Base-by-base conservation (phyloP, 345 rosid species). In the Euphorbia pulcherrima region DNA sequence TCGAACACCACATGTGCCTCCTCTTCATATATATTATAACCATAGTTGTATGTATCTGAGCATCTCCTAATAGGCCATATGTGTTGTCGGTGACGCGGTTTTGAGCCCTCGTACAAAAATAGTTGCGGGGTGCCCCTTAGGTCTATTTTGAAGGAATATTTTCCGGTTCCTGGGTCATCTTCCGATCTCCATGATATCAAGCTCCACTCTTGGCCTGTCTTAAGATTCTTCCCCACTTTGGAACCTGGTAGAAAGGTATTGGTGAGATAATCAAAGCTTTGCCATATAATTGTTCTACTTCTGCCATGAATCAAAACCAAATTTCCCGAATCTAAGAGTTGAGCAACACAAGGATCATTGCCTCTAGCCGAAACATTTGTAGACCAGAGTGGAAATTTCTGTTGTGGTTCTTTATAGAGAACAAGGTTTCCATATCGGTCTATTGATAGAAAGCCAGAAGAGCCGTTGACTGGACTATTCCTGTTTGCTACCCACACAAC, bases 81-180 rank as follows among this genome's bases (percentile, higher is more conserved):
- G 6, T 7, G 11, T 1, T 0, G 2, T 30, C 62, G 39, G 40
- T 40, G 18, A 8, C 2, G 29, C 5, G 12, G 48, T 21, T 6
- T 37, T 20, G 28, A n/a, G 16, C 64, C 64, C 8, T 60, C 23
- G 17, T 60, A 60, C 4, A 60, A 3, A 33, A 60, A 20, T 17
- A 37, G 2, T 3, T 60, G 47, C n/a, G 27, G 64, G 2, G 28
- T n/a, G 28, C 64, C 64, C 4, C 1, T 60, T 0, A 17, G 28
- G 17, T 60, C 40, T 3, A 60, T 12, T 23, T 35, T 33, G 0
- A 18, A 1, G 4, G 40, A 35, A 8, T 8, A 60, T 0, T n/a
- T 17, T 3, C 64, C 46, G 4, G 64, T 60, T 35, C 47, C 64
- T n/a, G 64, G 64, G 47, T 60, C 64, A 35, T 60, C 46, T 60